Conservation (phyloP, 352 stramenopile genomes). For the Globisporangium polare region DNA sequence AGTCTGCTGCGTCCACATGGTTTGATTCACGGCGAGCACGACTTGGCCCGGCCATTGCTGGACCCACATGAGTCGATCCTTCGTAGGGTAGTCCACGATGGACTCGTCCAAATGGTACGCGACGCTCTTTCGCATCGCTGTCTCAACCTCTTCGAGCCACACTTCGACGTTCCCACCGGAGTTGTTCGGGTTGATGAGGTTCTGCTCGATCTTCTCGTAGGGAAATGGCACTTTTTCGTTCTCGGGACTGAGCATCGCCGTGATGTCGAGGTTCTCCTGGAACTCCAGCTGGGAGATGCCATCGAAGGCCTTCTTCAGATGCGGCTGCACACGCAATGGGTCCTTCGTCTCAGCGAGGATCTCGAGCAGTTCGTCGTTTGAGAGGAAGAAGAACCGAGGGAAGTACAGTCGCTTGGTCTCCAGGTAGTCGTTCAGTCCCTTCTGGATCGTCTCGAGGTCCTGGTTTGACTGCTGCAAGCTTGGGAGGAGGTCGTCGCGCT, state of each 20-base stretch:
- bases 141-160: conserved; percentile 82
- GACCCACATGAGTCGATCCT: conserved; percentile 89
- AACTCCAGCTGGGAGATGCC: conserved; percentile 93
- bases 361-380: conserved; percentile 90
- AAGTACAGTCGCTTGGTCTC: conserved; percentile 90
- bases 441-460: conserved; percentile 94
- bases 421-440: conserved; percentile 91
- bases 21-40: conserved; percentile 91
- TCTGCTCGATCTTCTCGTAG: conserved; percentile 86
- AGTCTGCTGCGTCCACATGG: conserved; percentile 87
- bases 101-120: conserved; percentile 78
- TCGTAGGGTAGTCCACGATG: conserved; percentile 83
- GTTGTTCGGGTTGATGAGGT: conserved; percentile 92
- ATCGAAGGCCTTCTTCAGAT: conserved; percentile 94
- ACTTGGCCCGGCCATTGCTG: conserved; percentile 92
- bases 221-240: conserved; percentile 88
- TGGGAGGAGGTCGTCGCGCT: conserved; percentile 75
- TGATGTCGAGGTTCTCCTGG: conserved; percentile 90
- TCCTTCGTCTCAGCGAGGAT: conserved; percentile 93
- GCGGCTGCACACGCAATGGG: conserved; percentile 91
- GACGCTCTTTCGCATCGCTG: conserved; percentile 85
- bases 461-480: conserved; percentile 86
- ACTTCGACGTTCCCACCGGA: conserved; percentile 93
- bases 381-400: conserved; percentile 92
- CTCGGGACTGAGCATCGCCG: conserved; percentile 83